Evolutionary conservation across 2,329 filamentous ascomycete species (phyloP), one percentile per base, ranked within the genome.

Genomic region (Endoconidiophora polonica): DNA sequence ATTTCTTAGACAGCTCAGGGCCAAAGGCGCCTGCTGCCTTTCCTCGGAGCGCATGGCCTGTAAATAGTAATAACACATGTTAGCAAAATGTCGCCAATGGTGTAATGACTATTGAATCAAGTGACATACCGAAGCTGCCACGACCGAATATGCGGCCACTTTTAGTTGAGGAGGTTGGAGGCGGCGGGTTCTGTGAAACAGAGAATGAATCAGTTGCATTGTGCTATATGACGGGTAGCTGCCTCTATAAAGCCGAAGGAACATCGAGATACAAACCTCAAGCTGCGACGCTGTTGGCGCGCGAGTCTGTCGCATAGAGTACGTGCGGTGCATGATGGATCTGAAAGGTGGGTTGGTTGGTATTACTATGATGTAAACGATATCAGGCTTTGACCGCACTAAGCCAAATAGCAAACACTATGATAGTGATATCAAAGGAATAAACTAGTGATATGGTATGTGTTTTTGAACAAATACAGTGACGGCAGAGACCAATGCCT

Each of bases 301-400:
- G 75, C 91, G 82, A 68, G 85, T 83, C 69, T 93, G 84, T 81
- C 91, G 88, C 91, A 95, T 94, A 61, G 87, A 94, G 67, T 96
- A 98, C 57, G 91, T 95, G 66, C 90, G 87, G 77, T 98, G 91
- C 90, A 98, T 98, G 53, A 48, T 33, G 26, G 41, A 43, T 22
- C 41, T 43, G 20, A 23, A 43, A 7, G 41, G 41, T n/a, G 20
- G 41, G 24, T 43, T 24, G 18, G 4, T 24, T 22, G 41, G 24
- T 24, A 4, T 16, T 7, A 20, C 16, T 42, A 10, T n/a, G 4
- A 24, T 20, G 14, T 46, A 9, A 7, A 18, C 16, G 42, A 44
- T 45, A 33, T 4, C 7, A 18, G 7, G 23, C 16, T 26, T 16
- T 45, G 33, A 18, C 16, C 16, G 16, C 16, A 18, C 16, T n/a